phyloP scores from a whole-genome alignment of 345 rosid genomes.

The Corchorus capsularis region DNA sequence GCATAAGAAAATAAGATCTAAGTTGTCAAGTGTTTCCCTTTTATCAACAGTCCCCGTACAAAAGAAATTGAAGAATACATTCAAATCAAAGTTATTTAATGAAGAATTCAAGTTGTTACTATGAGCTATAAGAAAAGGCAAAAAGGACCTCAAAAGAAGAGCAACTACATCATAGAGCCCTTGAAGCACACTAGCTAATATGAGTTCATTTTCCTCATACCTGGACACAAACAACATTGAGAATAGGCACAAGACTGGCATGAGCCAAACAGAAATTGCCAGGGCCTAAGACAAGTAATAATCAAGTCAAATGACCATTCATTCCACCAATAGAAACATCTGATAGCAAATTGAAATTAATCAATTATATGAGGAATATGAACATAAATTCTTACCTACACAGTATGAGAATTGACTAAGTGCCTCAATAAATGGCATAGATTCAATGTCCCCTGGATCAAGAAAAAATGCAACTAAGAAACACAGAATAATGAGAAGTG shows the following conservation, averaged over 20 bases:
- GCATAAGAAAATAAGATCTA: too few relatives aligned
- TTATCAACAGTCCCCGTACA: too few relatives aligned
- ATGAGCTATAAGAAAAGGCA: too few relatives aligned
- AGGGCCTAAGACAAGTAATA: conserved; percentile 51
- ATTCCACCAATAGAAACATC: not conserved
- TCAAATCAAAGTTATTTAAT: too few relatives aligned
- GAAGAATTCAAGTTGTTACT: too few relatives aligned
- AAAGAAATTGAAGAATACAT: too few relatives aligned
- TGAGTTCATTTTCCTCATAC: conserved; percentile 29
- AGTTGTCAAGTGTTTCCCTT: too few relatives aligned
- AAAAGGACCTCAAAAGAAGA: too few relatives aligned
- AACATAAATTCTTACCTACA: conserved; percentile 58
- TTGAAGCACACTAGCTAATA: too few relatives aligned
- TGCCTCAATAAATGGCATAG: conserved; percentile 96
- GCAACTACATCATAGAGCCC: too few relatives aligned
- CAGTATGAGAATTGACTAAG: conserved; percentile 91
- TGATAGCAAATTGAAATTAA: not conserved
- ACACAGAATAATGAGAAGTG: not conserved
- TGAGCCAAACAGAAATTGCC: conserved; percentile 96
- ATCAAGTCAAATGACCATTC: not conserved
- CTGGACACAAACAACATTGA: conserved; percentile 97
- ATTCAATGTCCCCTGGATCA: conserved; percentile 93
- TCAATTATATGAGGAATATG: not conserved
- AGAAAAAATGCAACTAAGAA: conserved; percentile 8
- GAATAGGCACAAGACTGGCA: conserved; percentile 97